A percentile compares a stretch with the other conserved stretches of the same genome.
phyloP scores from a whole-genome alignment of 768 basidiomycete genomes.

The Heimioporus sp. region DNA sequence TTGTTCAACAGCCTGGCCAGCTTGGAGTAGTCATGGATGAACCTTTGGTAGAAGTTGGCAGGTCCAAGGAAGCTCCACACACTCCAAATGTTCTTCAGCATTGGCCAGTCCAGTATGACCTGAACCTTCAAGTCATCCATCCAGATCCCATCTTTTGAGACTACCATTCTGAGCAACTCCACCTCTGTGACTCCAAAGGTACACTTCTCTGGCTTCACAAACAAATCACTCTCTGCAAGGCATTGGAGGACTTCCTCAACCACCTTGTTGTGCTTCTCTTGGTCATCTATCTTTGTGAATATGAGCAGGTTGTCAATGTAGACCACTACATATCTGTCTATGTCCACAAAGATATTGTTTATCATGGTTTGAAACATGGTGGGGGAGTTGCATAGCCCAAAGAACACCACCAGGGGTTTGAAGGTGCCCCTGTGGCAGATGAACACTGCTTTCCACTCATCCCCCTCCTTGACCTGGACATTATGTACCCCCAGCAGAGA shows the following conservation, averaged over 20 bases:
- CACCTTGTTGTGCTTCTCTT: background rate
- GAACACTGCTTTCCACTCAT: background rate
- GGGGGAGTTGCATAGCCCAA: background rate
- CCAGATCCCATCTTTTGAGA: slow-evolving; percentile 12
- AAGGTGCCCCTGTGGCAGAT: background rate
- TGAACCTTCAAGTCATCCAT: slow-evolving; percentile 37
- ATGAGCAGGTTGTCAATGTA: background rate
- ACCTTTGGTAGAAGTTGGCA: slow-evolving; percentile 30
- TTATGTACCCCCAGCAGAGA: background rate
- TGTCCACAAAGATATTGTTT: background rate
- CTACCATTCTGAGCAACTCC: slow-evolving; percentile 32
- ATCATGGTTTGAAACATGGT: background rate
- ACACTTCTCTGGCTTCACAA: slow-evolving; percentile 38
- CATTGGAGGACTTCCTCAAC: slow-evolving; percentile 17
- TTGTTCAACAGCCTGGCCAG: background rate
- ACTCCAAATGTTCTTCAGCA: slow-evolving; percentile 11
- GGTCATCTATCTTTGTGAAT: background rate
- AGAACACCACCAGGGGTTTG: background rate
- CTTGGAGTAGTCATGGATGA: background rate
- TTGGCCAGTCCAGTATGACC: slow-evolving; percentile 29
- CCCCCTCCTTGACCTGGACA: background rate
- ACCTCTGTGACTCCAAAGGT: slow-evolving; percentile 22
- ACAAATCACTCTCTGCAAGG: slow-evolving; percentile 33
- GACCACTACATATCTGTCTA: background rate
- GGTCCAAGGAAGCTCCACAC: slow-evolving; percentile 29